Base-by-base conservation (phyloP, 1,284 basidiomycete species). In the Ustilago loliicola region DNA sequence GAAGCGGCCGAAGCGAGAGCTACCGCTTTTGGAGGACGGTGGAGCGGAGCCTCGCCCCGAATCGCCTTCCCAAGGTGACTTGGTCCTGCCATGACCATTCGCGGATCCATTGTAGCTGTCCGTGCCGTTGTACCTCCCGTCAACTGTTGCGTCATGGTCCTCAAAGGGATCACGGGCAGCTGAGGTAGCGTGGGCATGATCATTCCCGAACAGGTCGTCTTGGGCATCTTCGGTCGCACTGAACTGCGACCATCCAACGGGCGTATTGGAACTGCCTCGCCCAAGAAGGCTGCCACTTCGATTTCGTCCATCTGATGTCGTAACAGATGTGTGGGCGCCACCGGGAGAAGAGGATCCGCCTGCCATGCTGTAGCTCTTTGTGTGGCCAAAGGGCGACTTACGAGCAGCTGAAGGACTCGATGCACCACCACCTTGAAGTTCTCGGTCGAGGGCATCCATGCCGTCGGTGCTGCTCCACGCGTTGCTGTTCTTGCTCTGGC, bases 401-500 rank as follows among this genome's bases (percentile, higher is more conserved):
- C 67, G 62, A 2, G 63, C 48, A 32, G 65, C 55, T 1, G 66
- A 59, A 19, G 62, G 52, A 19, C 66, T 64, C 4, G 60, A 15
- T 5, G 60, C 38, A n/a, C 60, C 67, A 25, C 64, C 60, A 9
- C 71, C 61, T 51, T 83, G 83, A 13, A 85, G 68, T 61, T 85
- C 81, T 11, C 74, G 57, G 42, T 85, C 83, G 21, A 85, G 75
- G 11, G 67, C 68, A 40, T 85, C 83, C 74, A 85, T 72, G 1
- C 61, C 60, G 29, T 68, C 67, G 3, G 30, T 32, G 19, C 47
- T 68, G 25, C 63, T 61, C 67, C 71, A 72, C 1, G 61, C 47
- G 23, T 40, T 56, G 58, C 55, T 61, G 38, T 40, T 59, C 21
- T 51, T 66, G 51, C 77, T 79, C 11, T 72, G 64, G 1, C 69